Evolutionary conservation across 78 protist species (phyloP), one percentile per base, ranked within the genome.

Genomic region (Anaeramoeba flamelloides): DNA sequence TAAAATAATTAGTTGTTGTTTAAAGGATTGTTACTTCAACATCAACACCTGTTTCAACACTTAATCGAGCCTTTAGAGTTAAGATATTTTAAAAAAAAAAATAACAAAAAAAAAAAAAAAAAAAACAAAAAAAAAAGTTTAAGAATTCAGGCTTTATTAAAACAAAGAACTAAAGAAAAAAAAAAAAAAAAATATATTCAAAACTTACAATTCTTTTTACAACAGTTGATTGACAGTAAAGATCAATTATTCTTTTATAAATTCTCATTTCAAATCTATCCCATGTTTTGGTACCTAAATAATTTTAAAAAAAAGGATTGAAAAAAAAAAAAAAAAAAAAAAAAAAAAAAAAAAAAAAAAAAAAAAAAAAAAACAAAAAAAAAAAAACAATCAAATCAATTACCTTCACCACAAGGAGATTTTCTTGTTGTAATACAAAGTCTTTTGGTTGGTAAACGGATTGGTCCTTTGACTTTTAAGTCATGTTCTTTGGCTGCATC

Each of bases 381-480:
- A 38, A 76, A n/a, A n/a, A n/a, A n/a, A n/a, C n/a, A n/a, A n/a
- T n/a, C n/a, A n/a, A n/a, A n/a, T n/a, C n/a, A n/a, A 36, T 77
- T 36, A 87, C 99, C 99, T 86, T 98, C 96, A 87, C 99, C 99
- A 88, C 98, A 94, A 41, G 99, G 99, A 31, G 99, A 89, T 89
- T 97, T 97, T 64, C 98, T 87, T 87, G 98, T 93, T 82, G 98
- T 93, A 79, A 98, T 87, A 79, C 91, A 87, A 76, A 98, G 94
- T 39, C 39, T 41, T 89, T 92, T 92, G 87, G 98, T 98, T 69
- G 99, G 99, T 87, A 96, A 85, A 80, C 99, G 96, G 81, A 95
- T 92, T 80, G 99, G 99, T n/a, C 99, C 99, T 86, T 88, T 80
- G 3, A 3, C 81, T 0, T 41, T 84, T 80, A 91, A n/a, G n/a